These are phyloP conservation scores for Paramyrothecium sp. DNA, from an alignment of 2,329 filamentous ascomycete species.

Conservation along the genomic window DNA sequence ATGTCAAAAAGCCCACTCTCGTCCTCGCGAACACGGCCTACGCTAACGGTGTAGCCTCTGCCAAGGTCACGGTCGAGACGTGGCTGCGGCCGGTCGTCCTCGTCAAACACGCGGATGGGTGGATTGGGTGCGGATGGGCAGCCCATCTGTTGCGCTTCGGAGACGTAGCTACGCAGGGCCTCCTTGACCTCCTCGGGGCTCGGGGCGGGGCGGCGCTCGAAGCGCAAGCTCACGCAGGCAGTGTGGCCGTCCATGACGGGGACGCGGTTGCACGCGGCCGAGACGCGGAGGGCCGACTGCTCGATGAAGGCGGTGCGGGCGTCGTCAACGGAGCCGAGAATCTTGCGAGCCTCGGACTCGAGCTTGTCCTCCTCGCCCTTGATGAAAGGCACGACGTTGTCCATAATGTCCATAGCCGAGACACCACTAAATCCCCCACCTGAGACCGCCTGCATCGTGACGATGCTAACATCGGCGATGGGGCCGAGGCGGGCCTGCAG, in stretches of 20 bases:
- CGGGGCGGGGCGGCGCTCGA: slow-evolving; percentile 73
- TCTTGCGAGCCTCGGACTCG: slow-evolving; percentile 92
- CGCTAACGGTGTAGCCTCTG: slow-evolving; percentile 85
- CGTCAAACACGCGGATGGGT: slow-evolving; percentile 85
- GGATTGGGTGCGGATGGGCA: slow-evolving; percentile 82
- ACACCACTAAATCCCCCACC: slow-evolving; percentile 91
- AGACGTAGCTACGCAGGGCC: slow-evolving; percentile 77
- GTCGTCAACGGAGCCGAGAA: slow-evolving; percentile 73
- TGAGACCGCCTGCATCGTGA: slow-evolving; percentile 93
- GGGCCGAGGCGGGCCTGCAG: slow-evolving; percentile 83
- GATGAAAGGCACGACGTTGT: slow-evolving; percentile 95
- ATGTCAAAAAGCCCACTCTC: slow-evolving; percentile 89
- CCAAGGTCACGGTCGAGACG: slow-evolving; percentile 83
- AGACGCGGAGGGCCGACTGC: slow-evolving; percentile 72
- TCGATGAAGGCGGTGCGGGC: slow-evolving; percentile 74
- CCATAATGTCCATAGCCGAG: slow-evolving; percentile 90
- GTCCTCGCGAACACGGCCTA: slow-evolving; percentile 83
- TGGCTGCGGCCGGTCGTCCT: slow-evolving; percentile 87
- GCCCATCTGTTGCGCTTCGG: slow-evolving; percentile 78
- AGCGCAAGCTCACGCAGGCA: slow-evolving; percentile 86
- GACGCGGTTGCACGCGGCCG: slow-evolving; percentile 88
- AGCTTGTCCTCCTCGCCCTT: slow-evolving; percentile 94
- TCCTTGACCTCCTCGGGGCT: slow-evolving; percentile 72
- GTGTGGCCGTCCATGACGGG: slow-evolving; percentile 95
- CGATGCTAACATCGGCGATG: slow-evolving; percentile 72